Evolutionary conservation across 352 stramenopile species (phyloP).

Genomic region (Chrysophaeum taylorii): DNA sequence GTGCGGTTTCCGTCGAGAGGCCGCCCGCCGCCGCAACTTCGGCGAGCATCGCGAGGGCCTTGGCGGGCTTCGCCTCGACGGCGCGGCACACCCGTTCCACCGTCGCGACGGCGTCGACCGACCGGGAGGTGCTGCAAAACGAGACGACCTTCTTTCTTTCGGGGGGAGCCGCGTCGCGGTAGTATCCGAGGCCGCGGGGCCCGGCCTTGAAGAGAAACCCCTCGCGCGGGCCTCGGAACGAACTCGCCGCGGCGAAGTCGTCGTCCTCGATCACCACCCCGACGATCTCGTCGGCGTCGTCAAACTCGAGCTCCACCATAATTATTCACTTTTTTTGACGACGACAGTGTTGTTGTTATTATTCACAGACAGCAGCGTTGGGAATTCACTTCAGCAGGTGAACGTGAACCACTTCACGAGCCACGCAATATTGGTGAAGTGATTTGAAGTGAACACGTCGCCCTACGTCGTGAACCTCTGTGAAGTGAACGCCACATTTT

Average conservation of each 20-base stretch:
- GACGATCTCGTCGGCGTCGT: conserved; percentile 12
- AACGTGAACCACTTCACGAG: too few relatives aligned
- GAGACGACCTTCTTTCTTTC: background rate
- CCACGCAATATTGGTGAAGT: too few relatives aligned
- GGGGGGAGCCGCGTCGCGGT: conserved; percentile 9
- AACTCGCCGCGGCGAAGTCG: conserved; percentile 12
- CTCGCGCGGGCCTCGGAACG: conserved; percentile 6
- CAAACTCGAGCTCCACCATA: conserved; percentile 13
- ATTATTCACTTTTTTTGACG: too few relatives aligned
- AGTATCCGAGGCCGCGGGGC: conserved; percentile 29
- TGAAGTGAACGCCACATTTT: too few relatives aligned
- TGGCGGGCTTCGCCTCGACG: background rate
- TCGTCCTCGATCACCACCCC: background rate
- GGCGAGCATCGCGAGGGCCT: conserved; percentile 4
- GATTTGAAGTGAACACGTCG: too few relatives aligned
- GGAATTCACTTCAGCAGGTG: too few relatives aligned
- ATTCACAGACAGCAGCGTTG: too few relatives aligned
- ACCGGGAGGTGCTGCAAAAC: background rate
- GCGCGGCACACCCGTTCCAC: background rate
- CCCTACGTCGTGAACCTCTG: too few relatives aligned
- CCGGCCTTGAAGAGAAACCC: conserved; percentile 31
- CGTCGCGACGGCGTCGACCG: background rate
- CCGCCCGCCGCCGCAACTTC: background rate
- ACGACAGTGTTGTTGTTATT: too few relatives aligned
- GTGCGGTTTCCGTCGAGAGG: background rate